Evolutionary conservation across 78 protist species (phyloP).

Genomic region (Reticulomyxa filosa): DNA sequence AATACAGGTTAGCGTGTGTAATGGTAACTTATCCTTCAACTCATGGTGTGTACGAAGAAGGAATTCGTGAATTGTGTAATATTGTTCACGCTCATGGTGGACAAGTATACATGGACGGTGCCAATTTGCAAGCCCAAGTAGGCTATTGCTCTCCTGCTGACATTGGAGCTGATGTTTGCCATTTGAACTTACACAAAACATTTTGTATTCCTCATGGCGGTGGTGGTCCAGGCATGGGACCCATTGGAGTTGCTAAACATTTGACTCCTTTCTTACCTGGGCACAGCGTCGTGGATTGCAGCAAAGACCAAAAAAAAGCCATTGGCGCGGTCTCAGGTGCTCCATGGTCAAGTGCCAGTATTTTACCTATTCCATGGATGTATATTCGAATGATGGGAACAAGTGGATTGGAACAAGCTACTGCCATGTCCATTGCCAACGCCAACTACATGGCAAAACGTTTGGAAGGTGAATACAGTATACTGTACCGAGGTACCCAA

Average conservation of each 20-base stretch:
- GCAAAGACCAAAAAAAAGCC: constrained; percentile 35
- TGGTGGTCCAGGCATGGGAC: constrained; percentile 97
- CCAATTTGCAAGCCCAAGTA: constrained; percentile 91
- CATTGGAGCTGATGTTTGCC: constrained; percentile 91
- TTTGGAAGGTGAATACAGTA: constrained; percentile 45
- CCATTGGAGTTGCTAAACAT: constrained; percentile 67
- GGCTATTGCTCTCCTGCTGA: constrained; percentile 74
- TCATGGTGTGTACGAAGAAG: constrained; percentile 84
- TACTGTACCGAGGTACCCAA: constrained; percentile 45
- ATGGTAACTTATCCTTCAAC: constrained; percentile 95
- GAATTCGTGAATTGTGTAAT: constrained; percentile 45
- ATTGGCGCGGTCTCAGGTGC: constrained; percentile 65
- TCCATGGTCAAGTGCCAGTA: constrained; percentile 62
- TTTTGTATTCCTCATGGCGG: constrained; percentile 97
- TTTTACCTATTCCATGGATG: constrained; percentile 77
- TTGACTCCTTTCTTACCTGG: constrained; percentile 54
- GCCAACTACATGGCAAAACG: constrained; percentile 89
- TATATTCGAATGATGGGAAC: constrained; percentile 70
- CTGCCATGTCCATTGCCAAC: constrained; percentile 70
- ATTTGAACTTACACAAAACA: constrained; percentile 92
- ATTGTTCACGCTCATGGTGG: constrained; percentile 64
- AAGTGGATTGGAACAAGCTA: constrained; percentile 19
- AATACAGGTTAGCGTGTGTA: too few relatives aligned
- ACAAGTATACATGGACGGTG: constrained; percentile 93
- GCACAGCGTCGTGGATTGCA: neutral